Evolutionary conservation across 345 rosid genomes (phyloP).

Genomic region (Hypericum androsaemum): DNA sequence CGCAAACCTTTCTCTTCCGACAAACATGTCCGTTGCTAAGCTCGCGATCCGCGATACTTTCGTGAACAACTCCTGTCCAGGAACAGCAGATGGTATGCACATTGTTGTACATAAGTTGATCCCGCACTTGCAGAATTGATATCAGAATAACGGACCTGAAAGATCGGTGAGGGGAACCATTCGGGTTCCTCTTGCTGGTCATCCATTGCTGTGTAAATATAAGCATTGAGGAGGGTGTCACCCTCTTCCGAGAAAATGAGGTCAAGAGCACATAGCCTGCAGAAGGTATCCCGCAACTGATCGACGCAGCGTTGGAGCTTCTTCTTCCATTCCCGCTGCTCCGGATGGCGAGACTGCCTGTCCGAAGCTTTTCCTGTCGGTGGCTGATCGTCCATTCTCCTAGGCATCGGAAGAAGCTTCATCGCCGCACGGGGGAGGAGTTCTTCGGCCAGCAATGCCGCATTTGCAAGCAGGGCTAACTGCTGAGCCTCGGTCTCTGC

Average conservation of each 20-base stretch:
- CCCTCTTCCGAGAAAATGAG: constrained; percentile 83
- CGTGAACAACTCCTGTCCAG: constrained; percentile 58
- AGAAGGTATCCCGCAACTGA: constrained; percentile 75
- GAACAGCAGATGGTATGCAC: not conserved
- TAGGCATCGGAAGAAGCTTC: constrained; percentile 44
- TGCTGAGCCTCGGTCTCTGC: constrained; percentile 84
- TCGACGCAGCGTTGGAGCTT: constrained; percentile 74
- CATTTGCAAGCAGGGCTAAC: constrained; percentile 72
- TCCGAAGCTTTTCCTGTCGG: constrained; percentile 40
- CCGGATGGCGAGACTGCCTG: constrained; percentile 57
- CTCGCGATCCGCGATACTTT: constrained; percentile 55
- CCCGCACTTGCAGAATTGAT: not conserved
- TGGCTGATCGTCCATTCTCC: constrained; percentile 33
- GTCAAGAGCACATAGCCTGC: constrained; percentile 85
- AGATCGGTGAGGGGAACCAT: constrained; percentile 79
- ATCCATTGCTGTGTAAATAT: constrained; percentile 51
- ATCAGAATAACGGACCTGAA: constrained; percentile 33
- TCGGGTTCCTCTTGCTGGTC: constrained; percentile 56
- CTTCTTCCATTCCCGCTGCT: constrained; percentile 80
- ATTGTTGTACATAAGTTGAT: not conserved
- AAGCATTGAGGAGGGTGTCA: constrained; percentile 50
- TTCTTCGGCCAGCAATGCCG: constrained; percentile 76
- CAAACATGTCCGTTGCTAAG: constrained; percentile 60
- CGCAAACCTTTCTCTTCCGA: constrained; percentile 85
- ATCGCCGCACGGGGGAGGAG: constrained; percentile 72